Evolutionary conservation across 2,329 filamentous ascomycete species (phyloP).

Genomic region (Drechslerella stenobrocha): DNA sequence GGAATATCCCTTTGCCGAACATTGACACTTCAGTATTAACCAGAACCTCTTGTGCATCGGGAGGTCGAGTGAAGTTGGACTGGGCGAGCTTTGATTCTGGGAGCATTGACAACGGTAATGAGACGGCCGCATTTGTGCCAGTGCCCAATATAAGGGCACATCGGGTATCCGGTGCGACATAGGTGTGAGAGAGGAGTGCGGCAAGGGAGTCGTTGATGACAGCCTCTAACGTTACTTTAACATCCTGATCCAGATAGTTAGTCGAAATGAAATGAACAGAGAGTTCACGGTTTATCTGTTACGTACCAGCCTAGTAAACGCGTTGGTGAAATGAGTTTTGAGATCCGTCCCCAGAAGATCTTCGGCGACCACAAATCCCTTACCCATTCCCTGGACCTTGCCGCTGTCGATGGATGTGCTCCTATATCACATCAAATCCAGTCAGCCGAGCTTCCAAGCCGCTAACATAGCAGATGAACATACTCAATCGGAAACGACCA

Average conservation of each 20-base stretch:
- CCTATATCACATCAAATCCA: conserved; percentile 57
- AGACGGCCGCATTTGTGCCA: conserved; percentile 68
- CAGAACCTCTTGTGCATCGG: conserved; percentile 60
- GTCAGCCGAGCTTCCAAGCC: conserved; percentile 52
- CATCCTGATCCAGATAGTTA: conserved; percentile 56
- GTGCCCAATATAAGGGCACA: conserved; percentile 70
- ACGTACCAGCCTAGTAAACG: conserved; percentile 65
- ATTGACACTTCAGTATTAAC: conserved; percentile 70
- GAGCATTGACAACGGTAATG: conserved; percentile 65
- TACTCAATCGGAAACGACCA: conserved; percentile 74
- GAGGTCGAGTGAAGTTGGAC: conserved; percentile 17
- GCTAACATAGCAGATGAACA: conserved; percentile 53
- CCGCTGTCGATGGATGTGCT: conserved; percentile 59
- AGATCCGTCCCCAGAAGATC: conserved; percentile 35
- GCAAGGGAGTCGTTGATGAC: conserved; percentile 66
- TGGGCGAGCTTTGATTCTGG: conserved; percentile 39
- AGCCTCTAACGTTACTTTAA: conserved; percentile 35
- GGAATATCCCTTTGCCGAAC: conserved; percentile 66
- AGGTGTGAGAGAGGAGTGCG: conserved; percentile 68
- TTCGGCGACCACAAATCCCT: conserved; percentile 38
- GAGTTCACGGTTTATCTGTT: conserved; percentile 62
- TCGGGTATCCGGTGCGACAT: conserved; percentile 62
- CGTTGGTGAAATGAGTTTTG: conserved; percentile 32
- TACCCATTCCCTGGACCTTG: conserved; percentile 61
- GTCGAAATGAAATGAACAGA: conserved; percentile 59